A percentile compares a stretch with the other conserved stretches of the same genome.
phyloP scores from a whole-genome alignment of 495 filamentous ascomycete genomes.

The Sabuloglossum arenarium region DNA sequence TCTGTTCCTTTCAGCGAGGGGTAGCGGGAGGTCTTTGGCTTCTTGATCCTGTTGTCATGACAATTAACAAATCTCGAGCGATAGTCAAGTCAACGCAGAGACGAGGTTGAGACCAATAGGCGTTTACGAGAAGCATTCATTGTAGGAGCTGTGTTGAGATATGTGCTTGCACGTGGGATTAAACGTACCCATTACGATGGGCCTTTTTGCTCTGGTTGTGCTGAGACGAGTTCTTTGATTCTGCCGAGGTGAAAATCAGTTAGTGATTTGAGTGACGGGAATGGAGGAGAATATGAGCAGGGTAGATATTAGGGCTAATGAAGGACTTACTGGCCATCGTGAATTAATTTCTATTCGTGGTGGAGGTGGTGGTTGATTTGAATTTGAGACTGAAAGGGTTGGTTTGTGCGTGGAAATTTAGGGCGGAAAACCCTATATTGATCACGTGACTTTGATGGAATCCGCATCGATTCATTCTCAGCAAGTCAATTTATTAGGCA shows the following conservation, averaged over 20 bases:
- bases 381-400: background rate
- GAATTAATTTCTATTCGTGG: background rate
- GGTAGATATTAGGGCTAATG: background rate
- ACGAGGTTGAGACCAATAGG: background rate
- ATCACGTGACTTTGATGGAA: background rate
- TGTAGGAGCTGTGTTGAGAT: background rate
- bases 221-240: conserved; percentile 99
- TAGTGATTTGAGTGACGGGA: background rate
- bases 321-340: conserved; percentile 9
- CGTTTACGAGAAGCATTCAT: background rate
- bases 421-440: background rate
- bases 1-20: conserved; percentile 96
- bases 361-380: background rate
- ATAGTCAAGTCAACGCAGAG: background rate
- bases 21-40: conserved; percentile 97
- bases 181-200: conserved; percentile 83
- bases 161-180: background rate
- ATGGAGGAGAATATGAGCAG: background rate
- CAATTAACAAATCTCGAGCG: background rate
- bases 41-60: conserved; percentile 73
- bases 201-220: conserved; percentile 94
- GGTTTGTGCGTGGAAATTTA: background rate
- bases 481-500: background rate
- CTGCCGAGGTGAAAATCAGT: conserved; percentile 21
- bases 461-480: background rate